Percentiles rank a stretch among this genome's conserved stretches.
Conservation (phyloP, 345 rosid genomes). For the Excoecaria agallocha region DNA sequence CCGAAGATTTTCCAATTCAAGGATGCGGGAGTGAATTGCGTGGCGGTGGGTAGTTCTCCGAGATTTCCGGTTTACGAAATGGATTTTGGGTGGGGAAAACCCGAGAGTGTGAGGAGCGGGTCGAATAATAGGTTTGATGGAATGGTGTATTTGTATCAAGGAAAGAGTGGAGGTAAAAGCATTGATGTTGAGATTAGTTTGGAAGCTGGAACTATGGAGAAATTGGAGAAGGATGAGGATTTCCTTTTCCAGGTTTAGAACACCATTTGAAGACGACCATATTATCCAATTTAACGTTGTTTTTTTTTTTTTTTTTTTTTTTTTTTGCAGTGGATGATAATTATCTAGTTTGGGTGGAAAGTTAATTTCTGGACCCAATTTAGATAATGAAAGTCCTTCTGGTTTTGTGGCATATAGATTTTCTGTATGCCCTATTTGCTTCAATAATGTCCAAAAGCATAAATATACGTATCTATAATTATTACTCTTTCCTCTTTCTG, state of each 20-base stretch:
- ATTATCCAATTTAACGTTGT: too few relatives aligned
- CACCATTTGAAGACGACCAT: too few relatives aligned
- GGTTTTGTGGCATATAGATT: too few relatives aligned
- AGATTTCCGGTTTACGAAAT: constrained; percentile 86
- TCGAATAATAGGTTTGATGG: constrained; percentile 88
- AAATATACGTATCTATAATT: too few relatives aligned
- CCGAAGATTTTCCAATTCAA: constrained; percentile 80
- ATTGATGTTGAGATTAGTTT: constrained; percentile 86
- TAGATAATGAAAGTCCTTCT: too few relatives aligned
- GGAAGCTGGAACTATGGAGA: constrained; percentile 69
- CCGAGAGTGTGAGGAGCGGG: constrained; percentile 85
- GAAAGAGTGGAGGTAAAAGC: constrained; percentile 76
- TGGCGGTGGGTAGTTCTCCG: constrained; percentile 94
- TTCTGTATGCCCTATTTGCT: too few relatives aligned
- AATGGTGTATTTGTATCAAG: constrained; percentile 88
- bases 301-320: too few relatives aligned
- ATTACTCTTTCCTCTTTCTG: too few relatives aligned
- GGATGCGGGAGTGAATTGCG: constrained; percentile 86
- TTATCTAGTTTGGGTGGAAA: too few relatives aligned
- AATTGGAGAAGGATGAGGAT: constrained; percentile 60
- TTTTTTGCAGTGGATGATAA: too few relatives aligned
- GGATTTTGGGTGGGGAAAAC: constrained; percentile 89
- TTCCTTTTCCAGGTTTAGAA: constrained; percentile 41
- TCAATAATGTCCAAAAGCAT: too few relatives aligned
- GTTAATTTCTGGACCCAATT: too few relatives aligned